Evolutionary conservation across 139 green algal genomes (phyloP).

Genomic region (Chlamydomonas applanata): DNA sequence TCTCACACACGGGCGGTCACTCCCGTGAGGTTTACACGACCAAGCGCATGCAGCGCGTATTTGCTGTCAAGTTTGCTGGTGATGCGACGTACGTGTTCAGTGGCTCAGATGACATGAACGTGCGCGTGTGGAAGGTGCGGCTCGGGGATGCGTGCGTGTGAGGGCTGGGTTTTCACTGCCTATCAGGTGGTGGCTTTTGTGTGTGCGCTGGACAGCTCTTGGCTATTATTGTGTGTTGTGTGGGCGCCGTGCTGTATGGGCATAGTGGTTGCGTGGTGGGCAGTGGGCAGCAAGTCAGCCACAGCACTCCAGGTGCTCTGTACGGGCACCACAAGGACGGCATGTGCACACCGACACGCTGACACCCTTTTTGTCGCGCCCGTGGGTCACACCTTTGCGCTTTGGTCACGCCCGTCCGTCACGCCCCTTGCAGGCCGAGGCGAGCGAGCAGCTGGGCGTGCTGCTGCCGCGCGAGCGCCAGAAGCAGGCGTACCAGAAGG

Average conservation of each 20-base stretch:
- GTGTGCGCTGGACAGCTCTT: neutral
- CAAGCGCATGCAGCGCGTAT: conserved; percentile 96
- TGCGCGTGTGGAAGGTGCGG: conserved; percentile 82
- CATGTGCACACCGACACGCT: too few relatives aligned
- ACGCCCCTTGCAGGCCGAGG: conserved; percentile 64
- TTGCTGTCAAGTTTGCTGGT: conserved; percentile 80
- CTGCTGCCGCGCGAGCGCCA: conserved; percentile 85
- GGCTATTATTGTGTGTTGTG: neutral
- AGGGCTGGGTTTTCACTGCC: too few relatives aligned
- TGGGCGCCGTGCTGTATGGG: neutral
- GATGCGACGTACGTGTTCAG: conserved; percentile 94
- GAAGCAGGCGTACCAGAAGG: conserved; percentile 80
- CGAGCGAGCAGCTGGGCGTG: conserved; percentile 84
- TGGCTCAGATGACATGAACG: conserved; percentile 89
- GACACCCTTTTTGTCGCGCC: too few relatives aligned
- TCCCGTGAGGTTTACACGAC: conserved; percentile 85
- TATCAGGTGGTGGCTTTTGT: too few relatives aligned
- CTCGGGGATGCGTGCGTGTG: neutral
- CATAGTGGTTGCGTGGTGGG: too few relatives aligned
- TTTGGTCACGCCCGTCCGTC: too few relatives aligned
- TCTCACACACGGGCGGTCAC: conserved; percentile 82
- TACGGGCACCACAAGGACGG: too few relatives aligned
- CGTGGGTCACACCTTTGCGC: too few relatives aligned
- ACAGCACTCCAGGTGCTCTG: too few relatives aligned
- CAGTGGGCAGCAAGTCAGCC: too few relatives aligned